Evolutionary conservation across 768 basidiomycete species (phyloP).

Genomic region (Calocera viscosa): DNA sequence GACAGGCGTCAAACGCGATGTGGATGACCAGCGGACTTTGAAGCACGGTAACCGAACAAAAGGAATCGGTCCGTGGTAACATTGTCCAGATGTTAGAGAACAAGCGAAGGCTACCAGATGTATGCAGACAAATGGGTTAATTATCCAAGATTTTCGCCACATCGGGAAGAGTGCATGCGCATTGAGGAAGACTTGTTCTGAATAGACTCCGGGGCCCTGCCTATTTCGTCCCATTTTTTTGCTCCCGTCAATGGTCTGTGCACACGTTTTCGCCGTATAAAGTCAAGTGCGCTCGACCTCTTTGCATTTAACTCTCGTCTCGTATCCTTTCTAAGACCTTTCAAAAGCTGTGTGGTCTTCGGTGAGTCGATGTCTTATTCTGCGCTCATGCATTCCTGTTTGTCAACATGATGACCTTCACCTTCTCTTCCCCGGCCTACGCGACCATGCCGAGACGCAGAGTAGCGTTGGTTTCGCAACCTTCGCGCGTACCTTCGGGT

Average conservation of each 20-base stretch:
- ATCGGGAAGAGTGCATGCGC: too few species aligned
- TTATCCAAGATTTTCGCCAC: too few species aligned
- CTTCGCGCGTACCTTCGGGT: slow-evolving; percentile 42
- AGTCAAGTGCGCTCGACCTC: not conserved
- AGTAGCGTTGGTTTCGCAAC: slow-evolving; percentile 54
- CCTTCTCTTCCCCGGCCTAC: slow-evolving; percentile 83
- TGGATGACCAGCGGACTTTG: too few species aligned
- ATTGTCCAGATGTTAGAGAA: too few species aligned
- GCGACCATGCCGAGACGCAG: slow-evolving; percentile 80
- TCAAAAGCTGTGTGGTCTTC: not conserved
- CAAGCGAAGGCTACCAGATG: too few species aligned
- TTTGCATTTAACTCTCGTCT: not conserved
- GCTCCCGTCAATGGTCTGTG: not conserved
- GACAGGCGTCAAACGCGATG: too few species aligned
- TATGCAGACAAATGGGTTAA: too few species aligned
- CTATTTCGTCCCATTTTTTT: not conserved
- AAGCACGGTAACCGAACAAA: too few species aligned
- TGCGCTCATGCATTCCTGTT: not conserved
- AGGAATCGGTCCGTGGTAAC: too few species aligned
- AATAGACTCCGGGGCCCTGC: not conserved
- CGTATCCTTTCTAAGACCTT: not conserved
- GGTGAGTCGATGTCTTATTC: not conserved
- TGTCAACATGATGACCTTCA: slow-evolving; percentile 47
- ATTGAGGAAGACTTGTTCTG: not conserved
- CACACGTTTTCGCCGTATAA: not conserved